Evolutionary conservation across 805 yeast species (phyloP), one percentile per base, ranked within the genome.

Genomic region (Metschnikowia rubicola): DNA sequence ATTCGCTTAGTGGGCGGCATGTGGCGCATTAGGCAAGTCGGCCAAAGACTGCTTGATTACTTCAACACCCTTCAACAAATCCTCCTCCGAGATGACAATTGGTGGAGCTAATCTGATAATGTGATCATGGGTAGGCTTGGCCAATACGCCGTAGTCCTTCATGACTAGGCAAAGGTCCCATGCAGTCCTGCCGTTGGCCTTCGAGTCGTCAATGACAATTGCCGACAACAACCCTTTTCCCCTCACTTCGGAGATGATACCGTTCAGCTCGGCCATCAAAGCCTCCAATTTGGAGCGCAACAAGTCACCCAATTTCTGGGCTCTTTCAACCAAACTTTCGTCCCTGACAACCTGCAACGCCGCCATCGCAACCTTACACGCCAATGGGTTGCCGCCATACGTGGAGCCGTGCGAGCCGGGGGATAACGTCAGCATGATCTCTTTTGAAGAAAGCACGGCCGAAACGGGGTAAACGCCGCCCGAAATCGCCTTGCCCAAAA

Each of bases 331-430:
- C 61, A 92, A 78, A 26, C 83, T 77, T 71, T 92, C 98, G 58
- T 92, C 96, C 66, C 78, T 80, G 46, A 92, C 88, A 44, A 92
- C 98, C 59, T 89, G 79, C 55, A 92, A 76, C 10, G 98, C 97
- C 49, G 96, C 97, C 65, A 88, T 83, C 51, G 97, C 94, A 17
- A 89, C 97, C 46, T 88, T 79, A 56, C 96, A 88, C 19, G 96
- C 92, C 65, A 92, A 78, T 55, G 98, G 97, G 73, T 90, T 92
- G 67, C 98, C 98, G 69, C 98, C 98, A 65, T 88, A 92, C 19
- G 98, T 92, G 29, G 97, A 91, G 43, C 98, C 98, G 70, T 92
- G 98, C 30, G 96, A 88, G 46, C 98, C 98, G 28, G 97, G 96
- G 53, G 87, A 88, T 58, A 92, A 78, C 54, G 88, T 81, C 55